A percentile compares a stretch with the other conserved stretches of the same genome.
Conservation (phyloP, 495 filamentous ascomycete genomes). For the Annulohypoxylon stygium region DNA sequence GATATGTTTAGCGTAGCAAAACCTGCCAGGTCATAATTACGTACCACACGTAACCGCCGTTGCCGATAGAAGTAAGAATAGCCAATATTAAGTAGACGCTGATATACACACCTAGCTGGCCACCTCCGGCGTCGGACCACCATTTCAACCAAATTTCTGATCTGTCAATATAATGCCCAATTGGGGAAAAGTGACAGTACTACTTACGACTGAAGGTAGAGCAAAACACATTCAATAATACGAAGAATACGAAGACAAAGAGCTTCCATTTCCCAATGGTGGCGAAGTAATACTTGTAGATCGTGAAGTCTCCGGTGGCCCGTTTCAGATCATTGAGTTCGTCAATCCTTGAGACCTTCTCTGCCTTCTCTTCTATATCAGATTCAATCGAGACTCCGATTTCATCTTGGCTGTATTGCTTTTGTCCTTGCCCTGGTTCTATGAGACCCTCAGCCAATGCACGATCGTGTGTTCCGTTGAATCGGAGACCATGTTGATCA, state of each 20-base stretch:
- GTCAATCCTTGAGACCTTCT: not conserved
- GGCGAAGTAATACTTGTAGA: slow-evolving; percentile 4
- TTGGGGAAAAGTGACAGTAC: too few species aligned
- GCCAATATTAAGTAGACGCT: slow-evolving; percentile 2
- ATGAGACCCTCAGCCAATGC: slow-evolving; percentile 3
- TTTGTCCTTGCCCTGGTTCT: not conserved
- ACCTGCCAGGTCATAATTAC: not conserved
- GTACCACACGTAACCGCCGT: slow-evolving; percentile 6
- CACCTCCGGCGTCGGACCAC: slow-evolving; percentile 8
- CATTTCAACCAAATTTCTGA: slow-evolving; percentile 11
- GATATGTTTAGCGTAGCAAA: not conserved
- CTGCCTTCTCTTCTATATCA: slow-evolving; percentile 1
- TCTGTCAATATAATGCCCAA: not conserved
- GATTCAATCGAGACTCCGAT: not conserved
- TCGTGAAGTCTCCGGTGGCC: not conserved
- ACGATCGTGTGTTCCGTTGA: not conserved
- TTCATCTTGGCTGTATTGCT: not conserved
- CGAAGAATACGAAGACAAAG: slow-evolving; percentile 1
- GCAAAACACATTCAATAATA: not conserved
- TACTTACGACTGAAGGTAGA: slow-evolving; percentile 2
- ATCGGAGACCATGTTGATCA: not conserved
- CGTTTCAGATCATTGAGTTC: slow-evolving; percentile 7
- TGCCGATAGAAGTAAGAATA: not conserved
- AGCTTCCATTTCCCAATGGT: slow-evolving; percentile 1
- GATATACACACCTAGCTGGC: slow-evolving; percentile 4